Conservation (phyloP, 2,329 filamentous ascomycete genomes). For the Arthrobotrys conoides region DNA sequence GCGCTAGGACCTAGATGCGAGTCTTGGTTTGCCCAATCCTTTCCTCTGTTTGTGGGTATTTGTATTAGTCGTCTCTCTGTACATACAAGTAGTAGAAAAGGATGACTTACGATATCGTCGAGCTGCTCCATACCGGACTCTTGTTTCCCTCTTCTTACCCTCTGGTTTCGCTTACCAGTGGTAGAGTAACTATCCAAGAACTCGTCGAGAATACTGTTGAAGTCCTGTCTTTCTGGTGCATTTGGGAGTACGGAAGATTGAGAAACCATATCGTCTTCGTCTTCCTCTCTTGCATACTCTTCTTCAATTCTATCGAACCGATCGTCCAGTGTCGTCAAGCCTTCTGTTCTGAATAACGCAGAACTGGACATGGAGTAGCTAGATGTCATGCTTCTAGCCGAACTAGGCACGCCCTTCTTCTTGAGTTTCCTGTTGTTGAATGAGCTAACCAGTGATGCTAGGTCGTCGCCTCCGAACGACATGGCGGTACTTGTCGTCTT, state of each 20-base stretch:
- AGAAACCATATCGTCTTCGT: conserved; percentile 69
- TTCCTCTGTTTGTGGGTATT: conserved; percentile 27
- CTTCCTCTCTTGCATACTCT: conserved; percentile 73
- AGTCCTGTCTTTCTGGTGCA: conserved; percentile 75
- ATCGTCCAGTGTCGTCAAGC: conserved; percentile 85
- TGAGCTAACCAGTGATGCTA: conserved; percentile 64
- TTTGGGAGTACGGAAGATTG: conserved; percentile 39
- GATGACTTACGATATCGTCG: conserved; percentile 80
- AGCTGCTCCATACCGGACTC: conserved; percentile 88
- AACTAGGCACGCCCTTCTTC: conserved; percentile 80
- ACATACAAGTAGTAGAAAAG: not conserved
- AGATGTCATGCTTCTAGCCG: conserved; percentile 85
- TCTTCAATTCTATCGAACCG: conserved; percentile 92
- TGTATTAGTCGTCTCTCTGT: conserved; percentile 27
- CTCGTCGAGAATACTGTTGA: conserved; percentile 91
- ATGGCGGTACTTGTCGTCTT: conserved; percentile 65
- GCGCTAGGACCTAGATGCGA: conserved; percentile 26
- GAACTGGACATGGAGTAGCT: conserved; percentile 94
- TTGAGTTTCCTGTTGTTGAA: conserved; percentile 70
- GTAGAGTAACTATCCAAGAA: conserved; percentile 83
- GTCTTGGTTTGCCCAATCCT: conserved; percentile 41
- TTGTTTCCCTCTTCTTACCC: conserved; percentile 83
- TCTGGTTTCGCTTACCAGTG: conserved; percentile 76
- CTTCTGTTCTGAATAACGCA: conserved; percentile 87
- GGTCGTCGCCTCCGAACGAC: conserved; percentile 74